Base-by-base conservation (phyloP, 1,139 yeast species). In the Protomyces inouyei region DNA sequence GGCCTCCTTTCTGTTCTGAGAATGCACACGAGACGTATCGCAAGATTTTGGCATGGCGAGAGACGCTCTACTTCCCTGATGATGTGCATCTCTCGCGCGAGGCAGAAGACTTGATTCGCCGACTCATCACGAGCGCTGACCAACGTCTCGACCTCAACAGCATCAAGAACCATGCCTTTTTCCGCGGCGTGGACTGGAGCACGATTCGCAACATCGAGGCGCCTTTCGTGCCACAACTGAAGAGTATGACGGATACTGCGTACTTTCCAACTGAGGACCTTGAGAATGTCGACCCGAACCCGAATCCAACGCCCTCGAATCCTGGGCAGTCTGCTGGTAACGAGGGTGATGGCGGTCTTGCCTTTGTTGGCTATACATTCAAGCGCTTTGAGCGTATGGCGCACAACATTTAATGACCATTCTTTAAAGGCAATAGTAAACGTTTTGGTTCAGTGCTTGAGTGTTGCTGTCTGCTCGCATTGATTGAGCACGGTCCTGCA, bases 1-100 rank as follows among this genome's bases (percentile, higher is more conserved):
- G 98, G 98, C 98, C 99, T 25, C 99, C 99, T 65, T 93, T 93
- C 77, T 95, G 98, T 77, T 88, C 96, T 0, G 98, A 93, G 74
- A 90, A 97, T 3, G 98, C 98, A n/a, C 97, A 92, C 71, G 98
- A 93, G 72, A 93, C 98, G 0, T 93, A 93, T 76, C 82, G 95
- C 67, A 95, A 93, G 82, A 93, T 93, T 73, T 80, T 95, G 73
- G 89, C 91, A 75, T 95, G 97, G 92, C 95, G 88, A 73, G 97
- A 93, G 73, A 86, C 96, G 1, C 79, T 93, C 71, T 88, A 86
- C 69, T 90, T 93, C 72, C 99, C 99, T 0, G 98, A 92, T 71
- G 98, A 95, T 73, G 87, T 93, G 61, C 98, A 93, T 76, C 80
- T 93, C 61, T 86, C 95, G 21, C 90, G 95, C 1, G 98, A 93